phyloP scores from a whole-genome alignment of 768 basidiomycete species.

The Mycena olivaceomarginata region DNA sequence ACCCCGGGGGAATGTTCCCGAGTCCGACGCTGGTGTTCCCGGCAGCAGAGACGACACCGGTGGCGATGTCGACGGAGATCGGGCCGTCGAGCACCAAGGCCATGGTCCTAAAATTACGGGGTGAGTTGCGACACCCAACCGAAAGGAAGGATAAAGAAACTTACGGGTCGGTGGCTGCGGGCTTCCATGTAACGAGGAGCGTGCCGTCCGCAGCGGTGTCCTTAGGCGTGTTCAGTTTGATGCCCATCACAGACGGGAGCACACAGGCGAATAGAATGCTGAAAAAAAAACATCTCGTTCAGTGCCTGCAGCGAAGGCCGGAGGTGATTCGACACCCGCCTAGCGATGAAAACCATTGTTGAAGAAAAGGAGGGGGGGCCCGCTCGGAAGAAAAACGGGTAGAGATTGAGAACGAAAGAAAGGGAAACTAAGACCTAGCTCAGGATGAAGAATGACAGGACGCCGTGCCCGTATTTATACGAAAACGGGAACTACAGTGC shows the following conservation, averaged over 20 bases:
- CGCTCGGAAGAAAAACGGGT: conserved; percentile 19
- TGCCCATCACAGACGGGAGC: conserved; percentile 42
- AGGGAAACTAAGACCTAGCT: no score
- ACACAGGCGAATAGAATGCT: conserved; percentile 35
- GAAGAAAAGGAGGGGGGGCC: conserved; percentile 17
- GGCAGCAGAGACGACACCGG: no score
- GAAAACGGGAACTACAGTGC: no score
- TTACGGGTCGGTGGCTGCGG: conserved; percentile 31
- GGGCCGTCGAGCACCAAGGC: neutral
- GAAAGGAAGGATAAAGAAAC: neutral
- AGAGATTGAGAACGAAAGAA: neutral
- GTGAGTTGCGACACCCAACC: no score
- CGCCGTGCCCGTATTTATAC: no score
- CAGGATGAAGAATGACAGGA: no score
- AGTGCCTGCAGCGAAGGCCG: no score
- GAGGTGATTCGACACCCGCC: neutral
- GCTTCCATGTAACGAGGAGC: conserved; percentile 28
- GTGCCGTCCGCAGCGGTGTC: conserved; percentile 6
- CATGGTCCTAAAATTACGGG: conserved; percentile 2
- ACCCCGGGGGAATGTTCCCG: no score
- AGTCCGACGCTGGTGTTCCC: no score
- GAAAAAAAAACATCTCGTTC: neutral
- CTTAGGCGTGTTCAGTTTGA: conserved; percentile 36
- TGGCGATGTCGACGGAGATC: no score
- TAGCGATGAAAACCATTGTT: conserved; percentile 31